Base-by-base conservation (phyloP, 176 grass and related monocot species). In the Aegilops tauschii region DNA sequence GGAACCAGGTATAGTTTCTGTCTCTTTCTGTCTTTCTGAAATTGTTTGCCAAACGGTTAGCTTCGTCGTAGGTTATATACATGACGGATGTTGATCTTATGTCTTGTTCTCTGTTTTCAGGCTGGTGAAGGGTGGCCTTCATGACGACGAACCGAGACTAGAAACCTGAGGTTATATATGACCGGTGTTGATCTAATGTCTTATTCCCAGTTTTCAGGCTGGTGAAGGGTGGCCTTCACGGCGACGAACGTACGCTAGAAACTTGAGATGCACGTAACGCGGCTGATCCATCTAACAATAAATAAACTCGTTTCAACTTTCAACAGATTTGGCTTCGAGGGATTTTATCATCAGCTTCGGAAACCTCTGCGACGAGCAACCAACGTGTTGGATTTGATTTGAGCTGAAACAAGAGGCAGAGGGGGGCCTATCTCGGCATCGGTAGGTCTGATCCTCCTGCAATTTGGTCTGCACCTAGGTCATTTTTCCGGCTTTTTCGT, bases 291-390 rank as follows among this genome's bases (percentile, higher is more conserved):
- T 87, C 54, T 79, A 85, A 73, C 32, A 21, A 17, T 74, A 47
- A 21, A 17, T 74, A 28, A 49, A 75, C 16, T 20, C 31, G 65
- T 13, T 14, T 49, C 44, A 47, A 47, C 4, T 21, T n/a, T 70
- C 21, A 21, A 27, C 32, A 76, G 85, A 42, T 44, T 91, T 72
- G 70, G 80, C 73, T 88, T 83, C 31, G 52, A 84, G 44, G 85
- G 86, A 63, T 81, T 90, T 82, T 61, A 45, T 61, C 61, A 80
- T 50, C 52, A 80, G 54, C 9, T 92, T 21, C 4, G 72, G 28
- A 86, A 85, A 86, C 68, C 42, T 49, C 81, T 90, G 12, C 75
- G 88, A 89, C 54, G 91, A 95, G 54, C 88, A 89, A 31, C 49
- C 84, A 73, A 58, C 42, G 16, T 49, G 62, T 4, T 80, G 76